Evolutionary conservation across 148 eudicot genomes (phyloP).

Genomic region (Fallopia convolvulus): DNA sequence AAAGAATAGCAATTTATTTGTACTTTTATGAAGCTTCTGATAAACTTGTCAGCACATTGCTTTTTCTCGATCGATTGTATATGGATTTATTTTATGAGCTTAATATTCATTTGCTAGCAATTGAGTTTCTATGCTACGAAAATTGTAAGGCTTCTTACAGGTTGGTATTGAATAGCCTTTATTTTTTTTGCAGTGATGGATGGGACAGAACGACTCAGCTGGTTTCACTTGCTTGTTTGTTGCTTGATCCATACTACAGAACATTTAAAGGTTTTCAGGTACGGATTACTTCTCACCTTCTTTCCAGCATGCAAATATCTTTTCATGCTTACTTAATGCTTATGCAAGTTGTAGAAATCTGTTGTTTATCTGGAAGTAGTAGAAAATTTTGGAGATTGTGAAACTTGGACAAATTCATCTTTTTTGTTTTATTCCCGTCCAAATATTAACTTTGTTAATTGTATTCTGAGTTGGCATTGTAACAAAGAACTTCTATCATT

Average conservation of each 20-base stretch:
- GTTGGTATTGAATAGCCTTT: neutral
- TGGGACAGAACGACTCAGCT: conserved; percentile 98
- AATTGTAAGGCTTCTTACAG: neutral
- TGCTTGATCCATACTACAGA: conserved; percentile 97
- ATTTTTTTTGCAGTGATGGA: conserved; percentile 70
- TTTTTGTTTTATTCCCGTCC: neutral
- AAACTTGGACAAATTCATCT: neutral
- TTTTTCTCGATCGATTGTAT: neutral
- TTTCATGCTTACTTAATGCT: neutral
- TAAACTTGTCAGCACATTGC: neutral
- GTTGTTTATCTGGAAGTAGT: neutral
- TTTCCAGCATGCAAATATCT: neutral
- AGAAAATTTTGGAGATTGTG: neutral
- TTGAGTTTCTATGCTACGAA: neutral
- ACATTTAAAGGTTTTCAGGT: conserved; percentile 98
- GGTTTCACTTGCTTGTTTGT: conserved; percentile 85
- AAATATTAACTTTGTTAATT: neutral
- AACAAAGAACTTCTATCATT: neutral
- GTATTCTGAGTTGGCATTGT: neutral
- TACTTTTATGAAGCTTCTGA: neutral
- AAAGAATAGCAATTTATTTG: neutral
- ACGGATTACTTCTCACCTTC: conserved; percentile 10
- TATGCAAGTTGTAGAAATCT: neutral
- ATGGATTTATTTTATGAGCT: neutral
- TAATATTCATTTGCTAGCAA: neutral